Conservation (phyloP, 352 stramenopile species). For the Pythium rishiriense region DNA sequence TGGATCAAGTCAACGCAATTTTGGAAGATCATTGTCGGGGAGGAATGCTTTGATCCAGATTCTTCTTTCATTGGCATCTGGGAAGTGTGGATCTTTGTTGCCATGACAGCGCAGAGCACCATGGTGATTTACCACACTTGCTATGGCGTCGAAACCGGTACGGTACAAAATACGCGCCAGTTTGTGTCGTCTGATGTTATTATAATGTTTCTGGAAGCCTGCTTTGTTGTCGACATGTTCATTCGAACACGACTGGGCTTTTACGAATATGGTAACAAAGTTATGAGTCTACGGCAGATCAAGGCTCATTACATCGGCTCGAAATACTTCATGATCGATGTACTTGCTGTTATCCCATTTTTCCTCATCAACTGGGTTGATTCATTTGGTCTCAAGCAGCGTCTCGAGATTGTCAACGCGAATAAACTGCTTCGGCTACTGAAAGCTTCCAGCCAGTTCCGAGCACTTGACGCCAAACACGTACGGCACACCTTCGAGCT, state of each 20-base stretch:
- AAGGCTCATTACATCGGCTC: constrained; percentile 43
- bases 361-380: constrained; percentile 47
- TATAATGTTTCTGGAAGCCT: constrained; percentile 35
- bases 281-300: constrained; percentile 47
- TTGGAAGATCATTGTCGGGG: constrained; percentile 15
- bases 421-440: constrained; percentile 56
- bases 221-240: constrained; percentile 48
- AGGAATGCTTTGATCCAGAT: constrained; percentile 51
- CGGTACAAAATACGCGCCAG: neutral
- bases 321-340: constrained; percentile 32
- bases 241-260: constrained; percentile 51
- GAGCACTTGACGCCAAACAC: constrained; percentile 39
- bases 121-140: constrained; percentile 52
- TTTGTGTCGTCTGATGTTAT: constrained; percentile 33
- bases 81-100: constrained; percentile 48
- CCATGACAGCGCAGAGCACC: constrained; percentile 38
- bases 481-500: constrained; percentile 41
- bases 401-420: constrained; percentile 38
- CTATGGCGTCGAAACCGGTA: constrained; percentile 30
- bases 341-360: constrained; percentile 40
- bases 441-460: constrained; percentile 20
- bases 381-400: neutral
- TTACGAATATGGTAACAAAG: constrained; percentile 70
- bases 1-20: constrained; percentile 1
- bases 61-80: constrained; percentile 44